phyloP scores from a whole-genome alignment of 202 grass and related monocot species.

The Panicum virgatum region DNA sequence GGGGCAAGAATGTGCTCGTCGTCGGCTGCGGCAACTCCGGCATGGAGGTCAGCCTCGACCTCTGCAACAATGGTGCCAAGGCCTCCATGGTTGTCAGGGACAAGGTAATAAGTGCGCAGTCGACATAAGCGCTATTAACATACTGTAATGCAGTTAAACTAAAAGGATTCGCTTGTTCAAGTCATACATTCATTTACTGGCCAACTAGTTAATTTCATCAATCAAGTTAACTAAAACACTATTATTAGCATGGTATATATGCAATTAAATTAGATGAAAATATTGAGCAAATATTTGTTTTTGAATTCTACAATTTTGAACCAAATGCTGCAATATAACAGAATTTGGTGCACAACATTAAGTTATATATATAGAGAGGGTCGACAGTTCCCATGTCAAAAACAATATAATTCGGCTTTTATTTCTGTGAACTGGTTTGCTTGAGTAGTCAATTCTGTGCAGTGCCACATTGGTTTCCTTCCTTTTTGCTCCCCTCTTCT shows the following conservation, averaged over 20 bases:
- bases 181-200: background rate
- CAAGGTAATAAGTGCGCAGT: constrained; percentile 55
- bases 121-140: background rate
- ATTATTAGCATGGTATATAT: background rate
- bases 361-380: background rate
- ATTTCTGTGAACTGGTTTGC: constrained; percentile 3
- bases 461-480: background rate
- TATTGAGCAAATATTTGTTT: background rate
- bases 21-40: constrained; percentile 91
- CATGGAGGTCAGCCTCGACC: constrained; percentile 95
- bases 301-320: background rate
- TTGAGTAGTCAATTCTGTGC: constrained; percentile 17
- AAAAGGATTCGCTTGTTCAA: background rate
- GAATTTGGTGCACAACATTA: background rate
- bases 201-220: background rate
- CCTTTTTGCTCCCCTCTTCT: background rate
- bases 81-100: constrained; percentile 87
- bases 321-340: background rate
- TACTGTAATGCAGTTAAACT: background rate
- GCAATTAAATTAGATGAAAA: background rate
- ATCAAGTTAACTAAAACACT: background rate
- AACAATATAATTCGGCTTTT: background rate
- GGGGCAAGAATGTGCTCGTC: constrained; percentile 77
- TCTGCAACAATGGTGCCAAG: constrained; percentile 74
- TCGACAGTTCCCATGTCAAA: background rate